Evolutionary conservation across 768 basidiomycete genomes (phyloP), one percentile per base, ranked within the genome.

Genomic region (Boletus edulis): DNA sequence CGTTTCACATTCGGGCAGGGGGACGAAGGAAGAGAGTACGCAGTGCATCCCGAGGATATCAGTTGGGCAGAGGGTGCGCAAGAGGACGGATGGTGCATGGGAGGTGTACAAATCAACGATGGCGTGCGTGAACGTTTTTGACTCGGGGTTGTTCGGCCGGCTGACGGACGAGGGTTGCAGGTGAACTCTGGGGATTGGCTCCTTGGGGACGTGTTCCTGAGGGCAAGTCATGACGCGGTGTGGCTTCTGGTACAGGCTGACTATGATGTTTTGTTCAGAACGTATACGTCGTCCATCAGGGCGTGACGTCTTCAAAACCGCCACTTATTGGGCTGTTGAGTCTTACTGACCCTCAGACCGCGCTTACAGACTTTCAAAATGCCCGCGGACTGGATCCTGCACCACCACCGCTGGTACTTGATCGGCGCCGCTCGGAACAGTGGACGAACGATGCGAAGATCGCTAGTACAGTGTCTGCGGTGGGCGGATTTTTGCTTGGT

Each of bases 131-230:
- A 47, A 38, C 42, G 8, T 29, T 29, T 29, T 29, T 39, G 14
- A 39, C 14, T 39, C 7, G 13, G 38, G 32, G 29, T 1, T 24
- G 15, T 32, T 40, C 15, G 13, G 31, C 38, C n/a, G n/a, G 38
- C 38, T 39, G 31, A 20, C n/a, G 41, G 17, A 67, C 22, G 20
- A 34, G 13, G 38, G 4, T 31, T 27, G 27, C 56, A 80, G 78
- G 72, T 81, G n/a, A 72, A 75, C 58, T 78, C 80, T 13, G 81
- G 78, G 5, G 84, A 85, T 66, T 86, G 82, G 82, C 70, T 86
- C 6, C 72, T 84, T 18, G 83, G 82, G n/a, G 82, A 82, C 50
- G 72, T 76, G 17, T 84, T 83, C 53, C 72, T 85, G 52, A 73
- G 83, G 59, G 82, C 80, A 54, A 52, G 75, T 70, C 27, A 22